Evolutionary conservation across 768 basidiomycete species (phyloP).

Genomic region (Antrodiella citrinella): DNA sequence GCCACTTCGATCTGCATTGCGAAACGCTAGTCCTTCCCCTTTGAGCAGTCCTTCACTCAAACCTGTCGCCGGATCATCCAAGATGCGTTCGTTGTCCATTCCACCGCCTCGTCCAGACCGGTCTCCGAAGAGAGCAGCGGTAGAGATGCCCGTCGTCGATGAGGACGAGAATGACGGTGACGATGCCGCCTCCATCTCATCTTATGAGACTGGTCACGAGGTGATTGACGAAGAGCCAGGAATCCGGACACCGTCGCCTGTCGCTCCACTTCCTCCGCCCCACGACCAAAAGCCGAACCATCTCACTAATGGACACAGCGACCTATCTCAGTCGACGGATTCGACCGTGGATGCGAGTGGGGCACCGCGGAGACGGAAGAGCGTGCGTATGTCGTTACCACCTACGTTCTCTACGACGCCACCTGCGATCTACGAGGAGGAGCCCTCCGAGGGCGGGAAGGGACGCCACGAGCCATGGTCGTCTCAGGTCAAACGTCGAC

Average conservation of each 20-base stretch:
- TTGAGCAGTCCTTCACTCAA: constrained; percentile 9
- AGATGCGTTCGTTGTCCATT: neutral
- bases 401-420: constrained; percentile 73
- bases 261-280: constrained; percentile 2
- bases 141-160: neutral
- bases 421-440: constrained; percentile 52
- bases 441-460: constrained; percentile 31
- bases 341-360: constrained; percentile 16
- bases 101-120: neutral
- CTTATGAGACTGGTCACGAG: constrained; percentile 63
- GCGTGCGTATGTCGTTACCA: constrained; percentile 68
- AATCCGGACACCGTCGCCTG: neutral
- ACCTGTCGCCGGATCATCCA: constrained; percentile 2
- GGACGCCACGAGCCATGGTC: constrained; percentile 17
- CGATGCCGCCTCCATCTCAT: constrained; percentile 45
- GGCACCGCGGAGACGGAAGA: constrained; percentile 42
- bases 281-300: neutral
- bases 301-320: constrained; percentile 17
- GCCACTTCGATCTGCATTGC: constrained; percentile 58
- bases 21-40: constrained; percentile 28
- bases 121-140: neutral
- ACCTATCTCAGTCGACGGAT: constrained; percentile 18
- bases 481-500: neutral
- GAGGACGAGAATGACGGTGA: constrained; percentile 15
- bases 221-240: constrained; percentile 29